A percentile compares a stretch with the other conserved stretches of the same genome.
Evolutionary conservation across 2,329 filamentous ascomycete genomes (phyloP).

Genomic region (Cladosporium sp.): DNA sequence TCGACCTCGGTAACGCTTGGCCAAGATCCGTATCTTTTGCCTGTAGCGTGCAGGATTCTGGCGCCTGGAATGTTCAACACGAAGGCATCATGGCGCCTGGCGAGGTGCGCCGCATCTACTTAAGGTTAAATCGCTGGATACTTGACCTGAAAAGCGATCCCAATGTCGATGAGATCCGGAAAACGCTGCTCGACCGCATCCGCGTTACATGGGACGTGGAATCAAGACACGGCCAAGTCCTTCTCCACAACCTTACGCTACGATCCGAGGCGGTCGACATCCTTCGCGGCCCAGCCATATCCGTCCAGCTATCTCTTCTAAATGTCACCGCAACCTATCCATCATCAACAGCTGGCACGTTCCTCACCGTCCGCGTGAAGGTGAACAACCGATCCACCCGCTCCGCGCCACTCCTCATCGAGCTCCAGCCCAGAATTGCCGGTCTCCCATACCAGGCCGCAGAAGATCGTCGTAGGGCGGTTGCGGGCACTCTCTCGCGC

Average conservation of each 20-base stretch:
- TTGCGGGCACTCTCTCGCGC: slow-evolving; percentile 19
- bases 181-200: slow-evolving; percentile 17
- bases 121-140: slow-evolving; percentile 12
- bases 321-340: background rate
- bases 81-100: slow-evolving; percentile 18
- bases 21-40: slow-evolving; percentile 62
- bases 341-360: slow-evolving; percentile 13
- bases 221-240: slow-evolving; percentile 20
- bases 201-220: slow-evolving; percentile 21
- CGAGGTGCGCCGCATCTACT: slow-evolving; percentile 19
- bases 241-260: slow-evolving; percentile 17
- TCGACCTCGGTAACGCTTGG: slow-evolving; percentile 89
- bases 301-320: slow-evolving; percentile 8
- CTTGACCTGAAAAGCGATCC: slow-evolving; percentile 13
- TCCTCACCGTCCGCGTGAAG: slow-evolving; percentile 15
- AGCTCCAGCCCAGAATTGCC: slow-evolving; percentile 4
- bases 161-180: slow-evolving; percentile 14
- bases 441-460: slow-evolving; percentile 1
- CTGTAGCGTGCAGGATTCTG: slow-evolving; percentile 15
- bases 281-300: slow-evolving; percentile 16
- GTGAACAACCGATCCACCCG: slow-evolving; percentile 13
- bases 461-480: slow-evolving; percentile 16
- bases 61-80: slow-evolving; percentile 2
- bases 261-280: slow-evolving; percentile 16
- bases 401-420: slow-evolving; percentile 15